phyloP scores from a whole-genome alignment of 192 early-diverging fungal genomes.

The Allomyces javanicus region DNA sequence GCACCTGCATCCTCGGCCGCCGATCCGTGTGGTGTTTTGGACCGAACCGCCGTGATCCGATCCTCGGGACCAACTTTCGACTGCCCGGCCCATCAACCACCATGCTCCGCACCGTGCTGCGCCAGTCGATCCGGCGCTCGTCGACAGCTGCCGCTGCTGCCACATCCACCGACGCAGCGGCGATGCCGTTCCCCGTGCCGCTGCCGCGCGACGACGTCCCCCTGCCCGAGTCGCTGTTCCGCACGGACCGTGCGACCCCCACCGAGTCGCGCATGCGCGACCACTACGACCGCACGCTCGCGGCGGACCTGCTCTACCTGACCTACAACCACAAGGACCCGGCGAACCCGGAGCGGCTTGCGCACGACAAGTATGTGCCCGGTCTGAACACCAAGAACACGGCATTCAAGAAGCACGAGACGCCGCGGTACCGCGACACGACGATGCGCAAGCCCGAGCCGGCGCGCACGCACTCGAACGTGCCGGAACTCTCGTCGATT shows the following conservation, averaged over 20 bases:
- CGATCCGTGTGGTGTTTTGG: too few relatives aligned
- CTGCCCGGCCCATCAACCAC: too few relatives aligned
- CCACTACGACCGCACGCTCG: slow-evolving; percentile 49
- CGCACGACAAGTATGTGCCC: slow-evolving; percentile 11
- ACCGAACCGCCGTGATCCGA: too few relatives aligned
- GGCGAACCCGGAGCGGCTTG: slow-evolving; percentile 13
- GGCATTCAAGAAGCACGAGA: slow-evolving; percentile 12
- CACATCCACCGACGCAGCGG: background rate
- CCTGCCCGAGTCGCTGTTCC: slow-evolving; percentile 2
- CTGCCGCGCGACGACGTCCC: background rate
- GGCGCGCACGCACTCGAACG: slow-evolving; percentile 30
- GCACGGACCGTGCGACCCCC: slow-evolving; percentile 11
- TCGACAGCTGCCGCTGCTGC: background rate
- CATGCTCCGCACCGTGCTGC: background rate
- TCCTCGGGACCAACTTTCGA: too few relatives aligned
- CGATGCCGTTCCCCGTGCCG: background rate
- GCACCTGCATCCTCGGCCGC: too few relatives aligned
- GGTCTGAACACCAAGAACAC: slow-evolving; percentile 5
- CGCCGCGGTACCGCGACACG: slow-evolving; percentile 20
- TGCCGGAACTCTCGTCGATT: slow-evolving; percentile 53
- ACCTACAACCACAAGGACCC: slow-evolving; percentile 42
- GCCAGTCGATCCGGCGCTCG: background rate
- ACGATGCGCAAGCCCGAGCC: slow-evolving; percentile 31
- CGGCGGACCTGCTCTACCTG: slow-evolving; percentile 53
- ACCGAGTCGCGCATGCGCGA: slow-evolving; percentile 41